phyloP scores from a whole-genome alignment of 768 basidiomycete genomes.

The Stropharia rugosoannulata region DNA sequence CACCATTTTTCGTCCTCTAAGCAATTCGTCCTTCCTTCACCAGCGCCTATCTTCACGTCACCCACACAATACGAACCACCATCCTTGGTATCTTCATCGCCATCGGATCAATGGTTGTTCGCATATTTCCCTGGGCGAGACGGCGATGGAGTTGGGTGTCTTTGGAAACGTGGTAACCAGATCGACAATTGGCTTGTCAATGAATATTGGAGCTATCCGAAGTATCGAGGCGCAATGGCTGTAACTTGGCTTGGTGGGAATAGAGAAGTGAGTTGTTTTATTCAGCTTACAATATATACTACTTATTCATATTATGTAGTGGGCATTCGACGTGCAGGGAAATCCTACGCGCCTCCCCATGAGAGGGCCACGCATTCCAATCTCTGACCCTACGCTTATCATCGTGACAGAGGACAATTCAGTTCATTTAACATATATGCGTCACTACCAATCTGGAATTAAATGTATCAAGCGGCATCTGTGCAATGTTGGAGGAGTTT shows the following conservation, averaged over 20 bases:
- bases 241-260: conserved; percentile 60
- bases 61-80: conserved; percentile 58
- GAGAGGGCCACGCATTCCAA: conserved; percentile 54
- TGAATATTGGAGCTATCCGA: conserved; percentile 54
- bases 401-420: conserved; percentile 66
- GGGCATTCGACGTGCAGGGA: conserved; percentile 45
- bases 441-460: conserved; percentile 40
- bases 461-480: conserved; percentile 52
- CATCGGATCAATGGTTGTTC: conserved; percentile 64
- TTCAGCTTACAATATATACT: background rate
- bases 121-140: conserved; percentile 69
- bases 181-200: conserved; percentile 62
- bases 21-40: conserved; percentile 59
- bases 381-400: conserved; percentile 54
- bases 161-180: conserved; percentile 62
- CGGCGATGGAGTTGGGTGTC: conserved; percentile 57
- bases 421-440: conserved; percentile 53
- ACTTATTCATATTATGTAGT: conserved; percentile 36
- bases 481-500: conserved; percentile 33
- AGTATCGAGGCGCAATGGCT: conserved; percentile 56
- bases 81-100: conserved; percentile 57
- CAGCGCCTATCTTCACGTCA: conserved; percentile 44
- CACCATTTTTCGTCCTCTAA: conserved; percentile 71
- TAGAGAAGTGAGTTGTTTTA: conserved; percentile 50
- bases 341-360: conserved; percentile 53